Evolutionary conservation across 768 basidiomycete species (phyloP), one percentile per base, ranked within the genome.

Genomic region (Cystofilobasidium bisporidii): DNA sequence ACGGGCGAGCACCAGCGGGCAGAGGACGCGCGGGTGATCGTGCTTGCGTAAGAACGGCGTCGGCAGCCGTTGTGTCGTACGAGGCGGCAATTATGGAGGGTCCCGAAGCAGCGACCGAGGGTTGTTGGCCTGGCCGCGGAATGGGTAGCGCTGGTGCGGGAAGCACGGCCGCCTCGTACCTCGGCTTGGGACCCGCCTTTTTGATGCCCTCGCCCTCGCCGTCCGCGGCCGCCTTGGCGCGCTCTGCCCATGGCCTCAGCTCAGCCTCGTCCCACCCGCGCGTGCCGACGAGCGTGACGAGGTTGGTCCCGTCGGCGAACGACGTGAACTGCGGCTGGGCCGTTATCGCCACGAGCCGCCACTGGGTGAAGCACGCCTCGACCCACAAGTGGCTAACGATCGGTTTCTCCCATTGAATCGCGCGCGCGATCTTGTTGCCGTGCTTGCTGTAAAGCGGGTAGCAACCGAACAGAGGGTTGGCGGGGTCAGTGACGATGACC

Each of bases 321-420:
- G 47, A 65, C 24, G 63, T 70, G 58, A 32, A 72, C n/a, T 28
- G 33, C 12, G 15, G 45, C 40, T 67, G 58, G 26, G 28, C 61
- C 8, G 55, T 33, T 15, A 28, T 30, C 2, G 61, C 61, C 10
- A 68, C 18, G 24, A 58, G 5, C 17, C 30, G 82, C 91, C 92
- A 96, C 61, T 84, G 81, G 26, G 84, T 77, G 73, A 92, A 88
- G 74, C 89, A 93, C 70, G 92, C 89, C 73, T 96, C 92, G 3
- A 96, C 80, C 90, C 91, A 96, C 0, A 82, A 81, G 72, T 97
- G 92, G 72, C 91, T 94, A 15, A 93, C 87, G 66, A 92, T 80
- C 0, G 90, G 86, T 69, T 93, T 87, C 0, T 83, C 83, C 92
- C 92, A 94, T 0, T 83, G 79, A 11, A 80, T 79, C 0, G 91